Evolutionary conservation across 225 moss, liverwort and hornwort species (phyloP).

Genomic region (Sphagnum contortum): DNA sequence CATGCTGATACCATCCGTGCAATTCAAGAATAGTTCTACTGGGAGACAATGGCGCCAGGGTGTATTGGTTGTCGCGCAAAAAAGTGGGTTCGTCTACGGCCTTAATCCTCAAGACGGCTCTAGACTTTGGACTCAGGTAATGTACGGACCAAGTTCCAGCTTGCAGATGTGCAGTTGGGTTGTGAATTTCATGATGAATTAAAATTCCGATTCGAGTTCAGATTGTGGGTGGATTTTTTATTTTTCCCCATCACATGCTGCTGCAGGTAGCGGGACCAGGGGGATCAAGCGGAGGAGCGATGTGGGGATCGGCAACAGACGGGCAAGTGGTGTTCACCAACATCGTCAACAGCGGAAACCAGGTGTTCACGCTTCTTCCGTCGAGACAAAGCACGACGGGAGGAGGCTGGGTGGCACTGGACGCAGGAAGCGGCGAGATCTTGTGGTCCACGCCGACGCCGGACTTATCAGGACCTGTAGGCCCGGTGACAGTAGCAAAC

Average conservation of each 20-base stretch:
- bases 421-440: constrained; percentile 4
- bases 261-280: constrained; percentile 13
- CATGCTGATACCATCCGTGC: constrained; percentile 2
- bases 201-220: background rate
- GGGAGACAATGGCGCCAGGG: background rate
- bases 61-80: constrained; percentile 7
- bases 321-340: background rate
- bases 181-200: background rate
- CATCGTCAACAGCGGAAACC: background rate
- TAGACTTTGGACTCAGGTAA: constrained; percentile 7
- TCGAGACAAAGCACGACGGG: constrained; percentile 2
- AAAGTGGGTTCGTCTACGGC: constrained; percentile 9
- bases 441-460: constrained; percentile 6
- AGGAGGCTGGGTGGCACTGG: constrained; percentile 10
- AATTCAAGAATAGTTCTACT: background rate
- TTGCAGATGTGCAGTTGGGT: background rate
- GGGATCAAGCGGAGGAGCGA: constrained; percentile 3
- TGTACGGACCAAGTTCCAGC: no score
- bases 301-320: constrained; percentile 10
- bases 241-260: background rate
- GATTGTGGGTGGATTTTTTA: no score
- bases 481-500: constrained; percentile 9
- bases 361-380: constrained; percentile 2
- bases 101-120: constrained; percentile 7
- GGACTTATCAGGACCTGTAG: background rate